A percentile compares a stretch with the other conserved stretches of the same genome.
These are phyloP conservation scores for Dioszegia hungarica DNA, from an alignment of 768 basidiomycete species.

Conservation along the genomic window DNA sequence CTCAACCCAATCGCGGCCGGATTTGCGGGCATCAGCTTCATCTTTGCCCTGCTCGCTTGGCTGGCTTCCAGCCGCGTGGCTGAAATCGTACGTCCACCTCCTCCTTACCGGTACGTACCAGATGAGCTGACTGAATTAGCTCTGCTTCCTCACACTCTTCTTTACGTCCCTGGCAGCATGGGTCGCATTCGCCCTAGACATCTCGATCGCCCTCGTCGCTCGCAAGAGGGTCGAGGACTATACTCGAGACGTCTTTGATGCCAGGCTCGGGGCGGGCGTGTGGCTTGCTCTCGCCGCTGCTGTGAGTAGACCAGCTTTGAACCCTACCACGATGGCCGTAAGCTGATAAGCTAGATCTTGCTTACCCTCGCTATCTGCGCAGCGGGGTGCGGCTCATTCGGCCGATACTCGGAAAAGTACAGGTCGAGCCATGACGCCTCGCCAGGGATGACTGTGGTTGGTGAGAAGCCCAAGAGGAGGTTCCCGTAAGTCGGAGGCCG, in stretches of 20 bases:
- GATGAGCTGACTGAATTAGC: constrained; percentile 8
- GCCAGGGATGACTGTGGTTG: not conserved
- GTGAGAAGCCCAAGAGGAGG: constrained; percentile 3
- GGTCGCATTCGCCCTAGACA: constrained; percentile 32
- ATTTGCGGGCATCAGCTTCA: constrained; percentile 29
- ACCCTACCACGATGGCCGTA: too few relatives aligned
- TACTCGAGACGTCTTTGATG: constrained; percentile 8
- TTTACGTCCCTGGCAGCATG: constrained; percentile 21
- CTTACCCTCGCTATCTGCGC: constrained; percentile 27
- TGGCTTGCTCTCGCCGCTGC: constrained; percentile 36
- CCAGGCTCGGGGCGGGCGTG: constrained; percentile 31
- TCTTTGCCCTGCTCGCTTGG: constrained; percentile 41
- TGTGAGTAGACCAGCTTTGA: constrained; percentile 26
- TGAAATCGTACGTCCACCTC: constrained; percentile 31
- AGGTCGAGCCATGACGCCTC: not conserved
- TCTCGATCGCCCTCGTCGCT: constrained; percentile 29
- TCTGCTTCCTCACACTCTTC: constrained; percentile 33
- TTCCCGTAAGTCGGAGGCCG: constrained; percentile 13
- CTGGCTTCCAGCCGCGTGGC: constrained; percentile 23
- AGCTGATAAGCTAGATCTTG: constrained; percentile 17
- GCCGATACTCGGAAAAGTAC: constrained; percentile 20
- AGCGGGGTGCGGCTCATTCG: constrained; percentile 38
- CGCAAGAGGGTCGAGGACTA: constrained; percentile 21
- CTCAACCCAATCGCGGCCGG: constrained; percentile 38
- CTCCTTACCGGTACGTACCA: not conserved